A percentile compares a stretch with the other conserved stretches of the same genome.
Conservation (phyloP, 192 early-diverging fungal species). For the Backusella psychrophila region DNA sequence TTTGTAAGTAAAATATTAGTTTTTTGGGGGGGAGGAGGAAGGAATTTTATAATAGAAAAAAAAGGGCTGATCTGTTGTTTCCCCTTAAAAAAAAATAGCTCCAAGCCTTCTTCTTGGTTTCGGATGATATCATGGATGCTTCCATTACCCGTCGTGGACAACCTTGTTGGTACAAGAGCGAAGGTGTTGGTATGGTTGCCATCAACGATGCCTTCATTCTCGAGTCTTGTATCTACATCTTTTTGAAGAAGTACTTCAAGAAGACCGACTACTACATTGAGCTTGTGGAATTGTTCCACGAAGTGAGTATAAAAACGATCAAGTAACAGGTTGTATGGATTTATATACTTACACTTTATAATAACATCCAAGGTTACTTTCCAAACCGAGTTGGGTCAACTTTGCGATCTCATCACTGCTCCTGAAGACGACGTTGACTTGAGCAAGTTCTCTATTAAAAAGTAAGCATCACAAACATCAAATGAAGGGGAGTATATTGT, state of each 20-base stretch:
- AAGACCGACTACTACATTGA: constrained; percentile 84
- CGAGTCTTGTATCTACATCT: constrained; percentile 88
- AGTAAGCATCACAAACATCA: constrained; percentile 48
- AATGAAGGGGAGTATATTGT: not conserved
- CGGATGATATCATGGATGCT: constrained; percentile 98
- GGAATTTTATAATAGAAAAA: not conserved
- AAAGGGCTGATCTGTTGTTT: not conserved
- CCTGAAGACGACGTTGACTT: constrained; percentile 96
- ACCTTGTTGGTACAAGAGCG: constrained; percentile 93
- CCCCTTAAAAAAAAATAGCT: constrained; percentile 58
- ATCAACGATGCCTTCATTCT: constrained; percentile 98
- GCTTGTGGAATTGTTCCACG: constrained; percentile 92
- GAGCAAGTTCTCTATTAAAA: constrained; percentile 84
- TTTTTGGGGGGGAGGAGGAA: not conserved
- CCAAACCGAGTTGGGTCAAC: constrained; percentile 97
- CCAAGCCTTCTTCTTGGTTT: constrained; percentile 97
- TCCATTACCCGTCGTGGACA: constrained; percentile 95
- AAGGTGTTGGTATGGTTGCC: constrained; percentile 83
- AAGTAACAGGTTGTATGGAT: not conserved
- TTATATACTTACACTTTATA: not conserved
- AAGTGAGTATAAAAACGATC: constrained; percentile 38
- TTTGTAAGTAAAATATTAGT: constrained; percentile 52
- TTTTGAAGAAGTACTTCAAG: constrained; percentile 95
- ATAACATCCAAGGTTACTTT: constrained; percentile 65
- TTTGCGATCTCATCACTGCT: constrained; percentile 97